Evolutionary conservation across 202 grass and related monocot genomes (phyloP), one percentile per base, ranked within the genome.

Genomic region (Bolboschoenoplectus hybrid): DNA sequence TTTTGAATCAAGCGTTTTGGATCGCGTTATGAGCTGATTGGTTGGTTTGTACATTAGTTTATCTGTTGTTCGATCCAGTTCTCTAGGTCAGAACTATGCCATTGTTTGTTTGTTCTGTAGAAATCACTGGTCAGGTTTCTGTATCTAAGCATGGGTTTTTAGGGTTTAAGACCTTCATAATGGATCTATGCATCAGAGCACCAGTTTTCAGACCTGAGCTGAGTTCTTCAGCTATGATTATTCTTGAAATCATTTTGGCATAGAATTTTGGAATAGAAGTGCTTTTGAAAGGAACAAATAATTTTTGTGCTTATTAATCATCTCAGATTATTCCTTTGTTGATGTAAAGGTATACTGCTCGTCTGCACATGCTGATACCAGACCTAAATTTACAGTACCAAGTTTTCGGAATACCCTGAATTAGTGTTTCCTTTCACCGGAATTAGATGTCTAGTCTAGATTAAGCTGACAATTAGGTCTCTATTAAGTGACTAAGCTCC

Each of bases 91-190:
- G 3, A 3, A 6, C 14, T 1, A 11, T 43, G 36, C 35, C 53
- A 60, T 43, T 61, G 36, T 80, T 60, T 14, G 38, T 80, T 61
- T 6, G 38, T 43, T 60, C 14, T 41, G 0, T 38, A 38, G 34
- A 78, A 8, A 7, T 77, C 2, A 56, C 35, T 5, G 32, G 20
- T 16, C 7, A n/a, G 74, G 53, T 17, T 39, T 40, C 52, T 40
- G 7, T 43, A 58, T 60, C 14, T 61, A 58, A 58, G 75, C 16
- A 80, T n/a, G 75, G 55, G 75, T 4, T 80, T 80, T 58, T 80
- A 61, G 53, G 75, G 53, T 80, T 80, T 80, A 43, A 16, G 75
- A 14, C 36, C 35, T 4, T 12, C 32, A 34, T 20, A 55, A 57
- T 57, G 51, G 50, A 78, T 78, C 74, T 39, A 13, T 53, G 5